phyloP scores from a whole-genome alignment of 2,329 filamentous ascomycete species.

The Aspergillus sp. region DNA sequence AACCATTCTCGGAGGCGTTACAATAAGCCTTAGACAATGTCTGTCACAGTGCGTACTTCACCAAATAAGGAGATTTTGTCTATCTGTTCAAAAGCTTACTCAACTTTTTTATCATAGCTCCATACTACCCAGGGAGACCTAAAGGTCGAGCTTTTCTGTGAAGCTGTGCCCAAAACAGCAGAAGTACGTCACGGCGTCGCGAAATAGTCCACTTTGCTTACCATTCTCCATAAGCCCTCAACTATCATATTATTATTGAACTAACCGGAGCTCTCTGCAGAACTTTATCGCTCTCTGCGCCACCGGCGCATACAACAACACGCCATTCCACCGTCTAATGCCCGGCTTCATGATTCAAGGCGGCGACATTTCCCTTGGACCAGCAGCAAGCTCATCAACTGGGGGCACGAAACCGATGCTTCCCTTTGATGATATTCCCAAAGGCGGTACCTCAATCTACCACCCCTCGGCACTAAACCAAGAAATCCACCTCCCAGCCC shows the following conservation, averaged over 20 bases:
- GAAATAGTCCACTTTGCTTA: too few species aligned
- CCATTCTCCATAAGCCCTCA: neutral
- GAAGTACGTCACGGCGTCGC: constrained; percentile 55
- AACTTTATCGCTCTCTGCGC: constrained; percentile 69
- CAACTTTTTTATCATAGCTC: constrained; percentile 45
- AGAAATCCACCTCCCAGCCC: constrained; percentile 58
- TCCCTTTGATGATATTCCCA: constrained; percentile 49
- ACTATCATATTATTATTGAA: neutral
- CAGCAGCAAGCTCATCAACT: constrained; percentile 42
- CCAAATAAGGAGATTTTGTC: neutral
- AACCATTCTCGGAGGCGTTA: neutral
- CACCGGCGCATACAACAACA: constrained; percentile 58
- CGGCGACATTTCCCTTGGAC: constrained; percentile 52
- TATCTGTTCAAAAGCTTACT: neutral
- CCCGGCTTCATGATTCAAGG: constrained; percentile 65
- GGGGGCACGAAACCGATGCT: constrained; percentile 42
- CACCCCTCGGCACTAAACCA: constrained; percentile 57
- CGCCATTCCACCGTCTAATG: constrained; percentile 64
- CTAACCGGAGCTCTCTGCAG: constrained; percentile 27
- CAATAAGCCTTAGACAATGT: constrained; percentile 23
- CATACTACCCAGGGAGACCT: constrained; percentile 88
- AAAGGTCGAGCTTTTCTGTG: constrained; percentile 95
- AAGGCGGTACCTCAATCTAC: constrained; percentile 58
- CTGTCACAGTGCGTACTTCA: constrained; percentile 31
- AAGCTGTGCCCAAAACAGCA: constrained; percentile 87